Evolutionary conservation across 2,329 filamentous ascomycete species (phyloP).

Genomic region (Penicillium sp.): DNA sequence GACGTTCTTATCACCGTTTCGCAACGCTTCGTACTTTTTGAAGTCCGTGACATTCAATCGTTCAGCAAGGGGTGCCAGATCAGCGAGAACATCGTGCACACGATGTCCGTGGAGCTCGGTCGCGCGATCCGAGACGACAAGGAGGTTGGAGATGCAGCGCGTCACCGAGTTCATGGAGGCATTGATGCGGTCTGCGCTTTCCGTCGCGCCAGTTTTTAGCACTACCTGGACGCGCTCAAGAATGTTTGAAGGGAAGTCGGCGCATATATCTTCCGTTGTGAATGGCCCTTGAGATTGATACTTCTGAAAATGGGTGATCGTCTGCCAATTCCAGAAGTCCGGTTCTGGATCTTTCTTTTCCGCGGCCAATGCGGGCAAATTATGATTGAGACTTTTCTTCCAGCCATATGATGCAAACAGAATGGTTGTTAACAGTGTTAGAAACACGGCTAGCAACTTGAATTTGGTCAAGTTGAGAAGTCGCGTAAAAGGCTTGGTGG

Average conservation of each 20-base stretch:
- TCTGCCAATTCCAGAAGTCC: conserved; percentile 27
- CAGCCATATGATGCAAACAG: background rate
- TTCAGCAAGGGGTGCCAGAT: conserved; percentile 44
- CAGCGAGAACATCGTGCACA: conserved; percentile 49
- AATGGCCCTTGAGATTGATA: background rate
- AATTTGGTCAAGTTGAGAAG: background rate
- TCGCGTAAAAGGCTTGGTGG: background rate
- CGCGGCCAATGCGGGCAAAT: background rate
- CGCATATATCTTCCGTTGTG: conserved; percentile 14
- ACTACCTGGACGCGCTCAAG: conserved; percentile 48
- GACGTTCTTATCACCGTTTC: conserved; percentile 34
- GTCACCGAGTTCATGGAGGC: conserved; percentile 48
- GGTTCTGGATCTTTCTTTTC: background rate
- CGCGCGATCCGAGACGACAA: conserved; percentile 40
- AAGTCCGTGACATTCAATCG: conserved; percentile 39
- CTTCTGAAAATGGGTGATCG: conserved; percentile 16
- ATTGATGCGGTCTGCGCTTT: conserved; percentile 41
- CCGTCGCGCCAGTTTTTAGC: conserved; percentile 52
- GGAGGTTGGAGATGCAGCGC: conserved; percentile 14
- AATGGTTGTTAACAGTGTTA: background rate
- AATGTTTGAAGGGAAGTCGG: conserved; percentile 34
- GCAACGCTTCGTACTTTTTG: conserved; percentile 44
- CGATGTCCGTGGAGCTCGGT: conserved; percentile 46
- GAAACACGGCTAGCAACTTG: background rate
- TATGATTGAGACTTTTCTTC: background rate